Evolutionary conservation across 345 rosid genomes (phyloP), one percentile per base, ranked within the genome.

Genomic region (Ricinus communis): DNA sequence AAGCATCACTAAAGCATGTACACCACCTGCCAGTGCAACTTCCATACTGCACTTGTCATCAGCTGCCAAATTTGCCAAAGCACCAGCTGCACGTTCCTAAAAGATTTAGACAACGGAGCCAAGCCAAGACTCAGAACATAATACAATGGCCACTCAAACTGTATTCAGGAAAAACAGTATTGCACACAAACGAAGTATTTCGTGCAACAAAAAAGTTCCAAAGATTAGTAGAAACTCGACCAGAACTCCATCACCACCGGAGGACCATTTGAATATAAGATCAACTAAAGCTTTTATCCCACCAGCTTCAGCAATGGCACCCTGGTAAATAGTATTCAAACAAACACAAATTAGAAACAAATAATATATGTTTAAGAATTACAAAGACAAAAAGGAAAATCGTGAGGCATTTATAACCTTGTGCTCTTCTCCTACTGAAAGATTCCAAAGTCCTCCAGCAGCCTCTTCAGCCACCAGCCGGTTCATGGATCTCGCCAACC

Each of bases 41-140:
- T 82, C 80, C 66, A 70, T 58, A 74, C 82, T 76, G 45, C 85
- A 79, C 68, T 79, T 82, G 38, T 82, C 78, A 66, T 82, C 82
- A 33, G 85, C 82, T 19, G 80, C 85, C 69, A 82, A 71, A 76
- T 82, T 82, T 22, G 85, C 85, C 46, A 82, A 66, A 31, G 85
- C 82, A 52, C 85, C 85, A 40, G 85, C 80, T 13, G 85, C 85
- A 62, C 85, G 85, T 66, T 82, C 85, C 85, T 82, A 61, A 71
- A 47, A 11, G 27, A 49, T 14, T 8, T 21, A 27, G 5, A 68
- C 24, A 56, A 9, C 18, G 75, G 90, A 93, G 78, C 87, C 93
- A 61, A 89, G 88, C 56, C 9, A 55, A 64, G 5, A 71, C 52
- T 63, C 5, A 43, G 36, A 16, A 53, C 27, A 16, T 6, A 50